Percentiles rank a stretch among this genome's conserved stretches.
Conservation (phyloP, 2,329 filamentous ascomycete genomes). For the Penicillium hordei region DNA sequence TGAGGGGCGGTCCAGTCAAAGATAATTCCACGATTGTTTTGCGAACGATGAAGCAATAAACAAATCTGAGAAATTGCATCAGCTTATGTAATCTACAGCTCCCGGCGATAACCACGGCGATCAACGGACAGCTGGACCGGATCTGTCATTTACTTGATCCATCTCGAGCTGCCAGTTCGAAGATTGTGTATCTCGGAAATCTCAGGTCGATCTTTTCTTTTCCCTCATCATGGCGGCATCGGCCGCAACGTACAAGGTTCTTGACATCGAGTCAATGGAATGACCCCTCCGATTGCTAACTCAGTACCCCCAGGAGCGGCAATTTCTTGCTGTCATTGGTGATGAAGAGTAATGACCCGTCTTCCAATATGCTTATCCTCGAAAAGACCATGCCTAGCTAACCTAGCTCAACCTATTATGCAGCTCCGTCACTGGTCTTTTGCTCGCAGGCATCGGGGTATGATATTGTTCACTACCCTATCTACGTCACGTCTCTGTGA, state of each 20-base stretch:
- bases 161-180: background rate
- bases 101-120: constrained; percentile 25
- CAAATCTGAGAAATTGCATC: constrained; percentile 17
- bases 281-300: constrained; percentile 46
- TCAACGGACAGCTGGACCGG: constrained; percentile 11
- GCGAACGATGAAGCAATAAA: constrained; percentile 8
- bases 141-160: constrained; percentile 5
- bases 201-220: background rate
- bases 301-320: constrained; percentile 63
- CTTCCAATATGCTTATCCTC: background rate
- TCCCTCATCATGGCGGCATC: constrained; percentile 57
- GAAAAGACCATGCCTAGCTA: constrained; percentile 8
- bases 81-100: constrained; percentile 22
- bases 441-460: constrained; percentile 94
- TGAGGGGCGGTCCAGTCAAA: background rate
- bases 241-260: constrained; percentile 56
- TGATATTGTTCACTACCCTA: constrained; percentile 30
- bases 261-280: constrained; percentile 13
- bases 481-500: background rate
- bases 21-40: background rate
- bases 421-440: constrained; percentile 92
- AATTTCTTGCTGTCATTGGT: constrained; percentile 96
- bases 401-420: constrained; percentile 11
- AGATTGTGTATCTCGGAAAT: background rate
- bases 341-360: constrained; percentile 67